Evolutionary conservation across 108 stramenopile genomes (phyloP), one percentile per base, ranked within the genome.

Genomic region (Chaetoceros tenuissimus): DNA sequence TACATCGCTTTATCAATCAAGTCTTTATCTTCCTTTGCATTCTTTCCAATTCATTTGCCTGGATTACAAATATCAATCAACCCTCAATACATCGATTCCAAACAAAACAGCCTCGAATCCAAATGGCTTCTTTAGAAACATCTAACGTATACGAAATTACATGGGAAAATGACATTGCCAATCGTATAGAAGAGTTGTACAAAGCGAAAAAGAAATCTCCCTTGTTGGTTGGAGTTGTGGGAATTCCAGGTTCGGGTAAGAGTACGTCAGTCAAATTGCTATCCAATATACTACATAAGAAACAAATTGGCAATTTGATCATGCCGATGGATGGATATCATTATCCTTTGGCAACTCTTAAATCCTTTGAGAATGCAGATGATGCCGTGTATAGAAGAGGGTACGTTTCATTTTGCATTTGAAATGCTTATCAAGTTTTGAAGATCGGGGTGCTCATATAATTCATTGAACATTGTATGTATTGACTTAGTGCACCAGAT

Each of bases 361-460:
- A 28, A 26, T 51, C 43, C 1, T 50, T 72, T 58, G 46, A 49
- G 26, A 58, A 80, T 60, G 47, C 75, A 1, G 51, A 62, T 2
- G 74, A 80, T 43, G 57, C 45, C 46, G 67, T 80, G 28, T 80
- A 80, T 60, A 62, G 79, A 46, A 57, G 79, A 51, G 79, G 79
- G n/a, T n/a, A n/a, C n/a, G n/a, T n/a, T 22, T 71, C 74, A 7
- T 67, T 71, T 1, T 74, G 73, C 46, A 80, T 71, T 13, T 77
- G 72, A 57, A 68, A 74, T 27, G 46, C 58, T 0, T 22, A 30
- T 1, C 2, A 50, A 2, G 29, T 65, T 25, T 19, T 31, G 26
- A 30, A 26, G 28, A 62, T 53, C 55, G 28, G 68, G 58, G 16
- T 23, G 8, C 55, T 34, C 25, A 71, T 71, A 22, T 24, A 24